Evolutionary conservation across 495 filamentous ascomycete species (phyloP), one percentile per base, ranked within the genome.

Genomic region (Hypoxylon intermedium): DNA sequence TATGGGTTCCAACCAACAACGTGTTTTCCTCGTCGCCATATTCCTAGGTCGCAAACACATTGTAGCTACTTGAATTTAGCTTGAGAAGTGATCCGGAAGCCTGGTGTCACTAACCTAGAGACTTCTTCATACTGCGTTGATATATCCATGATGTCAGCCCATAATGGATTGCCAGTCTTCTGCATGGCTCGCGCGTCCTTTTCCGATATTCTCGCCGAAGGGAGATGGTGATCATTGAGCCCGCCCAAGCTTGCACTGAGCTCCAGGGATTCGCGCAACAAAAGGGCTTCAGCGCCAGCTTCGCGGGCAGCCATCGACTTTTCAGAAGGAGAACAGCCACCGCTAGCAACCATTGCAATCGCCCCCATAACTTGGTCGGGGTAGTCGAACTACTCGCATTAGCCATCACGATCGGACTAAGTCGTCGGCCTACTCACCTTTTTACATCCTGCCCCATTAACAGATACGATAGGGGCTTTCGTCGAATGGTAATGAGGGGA

Each of bases 31-130:
- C 78, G 67, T 87, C 74, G 42, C 85, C 85, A 20, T 67, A 72
- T 54, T 85, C 85, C 37, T 83, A 81, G 60, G 83, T 78, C 5
- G 84, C 85, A 63, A 87, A 74, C 13, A 88, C 81, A 47, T 88
- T 87, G 72, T 76, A 75, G 41, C 73, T 85, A 2, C 72, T 77
- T 13, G 70, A 71, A 34, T 74, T 80, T 51, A 81, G 74, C 16
- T 72, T 52, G 21, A 67, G 34, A 26, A 73, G 65, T 38, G 77
- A 37, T 77, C 72, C 2, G 62, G 68, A 11, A 67, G 63, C 16
- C 65, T 66, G 54, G 84, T 63, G 7, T 74, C 37, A 51, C 55
- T 24, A 12, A 65, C 61, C 61, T 65, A 6, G 37, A 46, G 19
- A 65, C 45, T 9, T 11, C 1, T 34, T 51, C 24, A 26, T n/a